Percentiles rank a stretch among this genome's conserved stretches.
phyloP scores from a whole-genome alignment of 495 filamentous ascomycete genomes.

The Saxophila tyrrhenica region DNA sequence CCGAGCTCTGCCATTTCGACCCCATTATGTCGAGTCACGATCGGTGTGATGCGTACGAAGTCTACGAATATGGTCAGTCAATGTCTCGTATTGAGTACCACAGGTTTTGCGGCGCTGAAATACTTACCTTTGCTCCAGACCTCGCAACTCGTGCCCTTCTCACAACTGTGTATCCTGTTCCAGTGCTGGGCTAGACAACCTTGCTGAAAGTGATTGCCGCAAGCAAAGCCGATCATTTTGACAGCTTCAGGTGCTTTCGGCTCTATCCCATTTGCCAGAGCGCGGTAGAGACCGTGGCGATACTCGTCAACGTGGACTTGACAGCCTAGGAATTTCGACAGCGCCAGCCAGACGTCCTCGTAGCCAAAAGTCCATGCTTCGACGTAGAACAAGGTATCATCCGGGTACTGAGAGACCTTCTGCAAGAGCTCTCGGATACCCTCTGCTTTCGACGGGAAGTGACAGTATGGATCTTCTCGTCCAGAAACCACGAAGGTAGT shows the following conservation, averaged over 20 bases:
- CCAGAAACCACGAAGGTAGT: constrained; percentile 55
- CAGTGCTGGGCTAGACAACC: constrained; percentile 61
- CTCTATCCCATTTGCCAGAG: constrained; percentile 36
- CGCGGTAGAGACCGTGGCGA: constrained; percentile 60
- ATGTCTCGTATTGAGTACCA: no score
- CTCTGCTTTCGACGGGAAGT: constrained; percentile 54
- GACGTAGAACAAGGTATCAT: constrained; percentile 71
- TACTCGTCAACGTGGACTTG: constrained; percentile 79
- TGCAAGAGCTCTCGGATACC: constrained; percentile 63
- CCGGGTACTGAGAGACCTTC: constrained; percentile 57
- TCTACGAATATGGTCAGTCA: constrained; percentile 6
- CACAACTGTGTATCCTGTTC: constrained; percentile 81
- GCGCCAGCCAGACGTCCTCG: constrained; percentile 81
- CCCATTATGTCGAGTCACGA: constrained; percentile 51
- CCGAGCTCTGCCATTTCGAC: constrained; percentile 59
- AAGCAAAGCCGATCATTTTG: constrained; percentile 61
- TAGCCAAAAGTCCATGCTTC: constrained; percentile 87
- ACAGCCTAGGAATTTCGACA: constrained; percentile 56
- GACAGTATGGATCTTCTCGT: constrained; percentile 33
- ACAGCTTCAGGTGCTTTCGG: constrained; percentile 43
- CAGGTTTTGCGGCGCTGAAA: no score
- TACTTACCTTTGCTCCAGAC: constrained; percentile 33
- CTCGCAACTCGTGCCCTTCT: constrained; percentile 55
- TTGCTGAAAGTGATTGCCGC: constrained; percentile 55
- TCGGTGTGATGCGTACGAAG: constrained; percentile 67